phyloP scores from a whole-genome alignment of 768 basidiomycete genomes.

The Crucibulum laeve region DNA sequence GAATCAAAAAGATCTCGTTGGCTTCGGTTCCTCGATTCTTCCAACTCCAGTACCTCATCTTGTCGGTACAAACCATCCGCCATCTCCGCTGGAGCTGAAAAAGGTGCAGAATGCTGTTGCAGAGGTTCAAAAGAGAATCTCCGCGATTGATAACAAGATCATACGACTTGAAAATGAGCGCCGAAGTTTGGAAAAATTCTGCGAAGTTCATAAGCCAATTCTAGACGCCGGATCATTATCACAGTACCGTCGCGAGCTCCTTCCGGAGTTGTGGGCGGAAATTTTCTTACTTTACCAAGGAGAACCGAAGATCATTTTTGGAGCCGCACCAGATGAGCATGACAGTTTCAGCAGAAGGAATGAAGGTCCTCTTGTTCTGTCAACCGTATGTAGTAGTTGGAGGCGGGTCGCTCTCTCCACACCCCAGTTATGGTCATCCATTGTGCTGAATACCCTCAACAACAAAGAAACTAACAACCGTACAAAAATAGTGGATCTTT shows the following conservation, averaged over 20 bases:
- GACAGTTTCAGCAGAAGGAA: not conserved
- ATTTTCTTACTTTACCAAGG: not conserved
- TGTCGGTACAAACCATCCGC: not conserved
- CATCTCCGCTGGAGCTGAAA: not conserved
- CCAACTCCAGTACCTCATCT: not conserved
- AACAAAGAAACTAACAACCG: not conserved
- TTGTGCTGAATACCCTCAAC: not conserved
- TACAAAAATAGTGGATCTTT: too few relatives aligned
- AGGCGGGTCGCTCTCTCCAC: not conserved
- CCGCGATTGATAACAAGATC: not conserved
- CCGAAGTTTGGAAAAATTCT: not conserved
- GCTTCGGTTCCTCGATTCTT: not conserved
- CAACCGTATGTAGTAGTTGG: not conserved
- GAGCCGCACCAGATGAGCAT: not conserved
- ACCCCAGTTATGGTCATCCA: not conserved
- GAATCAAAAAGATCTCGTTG: too few relatives aligned
- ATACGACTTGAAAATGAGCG: not conserved
- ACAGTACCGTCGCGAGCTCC: not conserved
- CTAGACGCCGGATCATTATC: too few relatives aligned
- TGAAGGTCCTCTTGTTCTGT: not conserved
- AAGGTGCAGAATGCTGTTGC: not conserved
- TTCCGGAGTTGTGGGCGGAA: not conserved
- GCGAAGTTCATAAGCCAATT: not conserved
- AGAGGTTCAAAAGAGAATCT: not conserved
- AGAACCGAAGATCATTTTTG: not conserved